Percentiles rank a stretch among this genome's conserved stretches.
Evolutionary conservation across 2,329 filamentous ascomycete genomes (phyloP).

Genomic region (Thelonectria rubi): DNA sequence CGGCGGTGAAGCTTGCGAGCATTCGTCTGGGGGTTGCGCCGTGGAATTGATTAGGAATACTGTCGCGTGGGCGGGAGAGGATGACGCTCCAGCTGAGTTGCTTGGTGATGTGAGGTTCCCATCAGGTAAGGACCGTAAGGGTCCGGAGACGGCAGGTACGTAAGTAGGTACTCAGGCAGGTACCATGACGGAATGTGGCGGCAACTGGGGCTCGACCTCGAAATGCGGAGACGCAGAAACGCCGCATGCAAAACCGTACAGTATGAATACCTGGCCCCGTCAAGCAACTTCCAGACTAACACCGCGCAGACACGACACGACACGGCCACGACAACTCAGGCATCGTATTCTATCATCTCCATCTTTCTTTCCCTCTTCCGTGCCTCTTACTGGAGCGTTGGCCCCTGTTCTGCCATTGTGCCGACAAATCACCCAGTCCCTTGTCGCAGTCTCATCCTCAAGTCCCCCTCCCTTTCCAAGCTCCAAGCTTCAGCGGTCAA

Average conservation of each 20-base stretch:
- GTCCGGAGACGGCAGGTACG: background rate
- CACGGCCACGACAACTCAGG: too few species aligned
- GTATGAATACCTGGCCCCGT: slow-evolving; percentile 15
- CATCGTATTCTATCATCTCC: too few species aligned
- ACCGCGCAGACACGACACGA: background rate
- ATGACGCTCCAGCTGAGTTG: background rate
- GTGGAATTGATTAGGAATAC: slow-evolving; percentile 9
- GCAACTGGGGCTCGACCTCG: slow-evolving; percentile 14
- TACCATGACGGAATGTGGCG: slow-evolving; percentile 33
- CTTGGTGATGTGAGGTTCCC: too few species aligned
- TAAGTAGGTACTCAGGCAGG: slow-evolving; percentile 23
- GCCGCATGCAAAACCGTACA: slow-evolving; percentile 22
- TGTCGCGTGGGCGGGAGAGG: slow-evolving; percentile 14
- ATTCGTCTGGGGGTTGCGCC: background rate
- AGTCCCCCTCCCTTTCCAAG: background rate
- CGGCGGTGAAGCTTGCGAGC: background rate
- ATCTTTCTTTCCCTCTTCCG: background rate
- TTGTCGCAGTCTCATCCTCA: background rate
- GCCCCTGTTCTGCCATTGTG: background rate
- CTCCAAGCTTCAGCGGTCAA: slow-evolving; percentile 10
- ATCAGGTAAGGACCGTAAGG: too few species aligned
- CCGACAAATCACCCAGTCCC: background rate
- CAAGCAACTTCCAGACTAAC: background rate
- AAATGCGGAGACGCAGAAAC: slow-evolving; percentile 33
- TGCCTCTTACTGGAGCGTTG: background rate